Evolutionary conservation across 2,329 filamentous ascomycete species (phyloP), one percentile per base, ranked within the genome.

Genomic region (Cercospora sp.): DNA sequence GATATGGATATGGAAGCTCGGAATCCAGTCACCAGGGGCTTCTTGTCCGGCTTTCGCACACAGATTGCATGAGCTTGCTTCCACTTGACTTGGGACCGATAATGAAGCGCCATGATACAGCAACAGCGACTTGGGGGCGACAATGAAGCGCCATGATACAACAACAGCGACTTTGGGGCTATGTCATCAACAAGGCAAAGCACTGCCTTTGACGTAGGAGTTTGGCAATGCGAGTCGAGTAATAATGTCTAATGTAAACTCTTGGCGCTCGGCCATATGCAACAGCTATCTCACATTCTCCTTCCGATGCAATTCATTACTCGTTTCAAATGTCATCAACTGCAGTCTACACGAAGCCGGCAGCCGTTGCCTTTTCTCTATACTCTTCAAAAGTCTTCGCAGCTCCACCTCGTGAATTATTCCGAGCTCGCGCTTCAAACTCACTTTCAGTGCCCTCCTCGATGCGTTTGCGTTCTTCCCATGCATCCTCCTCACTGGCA

Each of bases 321-420:
- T 51, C 45, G 45, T 51, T 51, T 23, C 18, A 23, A 23, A 51
- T 51, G 45, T 51, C 45, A 20, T 51, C 45, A 51, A 42, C 45
- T 51, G 26, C 20, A 57, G 8, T 31, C 51, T 65, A 71, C 13
- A 69, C 68, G 64, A 76, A 78, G 13, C 79, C 79, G 9, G 75
- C 78, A 18, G 77, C 79, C 36, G 71, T 74, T 28, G 75, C 76
- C 71, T 80, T 82, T 70, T 80, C 79, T 64, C 82, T 75, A 74
- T 83, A 84, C 73, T 84, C 81, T 72, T 84, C 80, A 71, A 84
- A 84, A 5, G 76, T 79, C 74, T 77, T 73, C 66, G 77, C 67
- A 68, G 75, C 72, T 39, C 75, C 67, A 63, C 75, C 68, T 66
- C 72, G 70, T 1, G 67, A 67, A 67, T 78, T 77, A 8, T 70